A percentile compares a stretch with the other conserved stretches of the same genome.
phyloP scores from a whole-genome alignment of 371 early-diverging fungal genomes.

The Parasitella parasitica region DNA sequence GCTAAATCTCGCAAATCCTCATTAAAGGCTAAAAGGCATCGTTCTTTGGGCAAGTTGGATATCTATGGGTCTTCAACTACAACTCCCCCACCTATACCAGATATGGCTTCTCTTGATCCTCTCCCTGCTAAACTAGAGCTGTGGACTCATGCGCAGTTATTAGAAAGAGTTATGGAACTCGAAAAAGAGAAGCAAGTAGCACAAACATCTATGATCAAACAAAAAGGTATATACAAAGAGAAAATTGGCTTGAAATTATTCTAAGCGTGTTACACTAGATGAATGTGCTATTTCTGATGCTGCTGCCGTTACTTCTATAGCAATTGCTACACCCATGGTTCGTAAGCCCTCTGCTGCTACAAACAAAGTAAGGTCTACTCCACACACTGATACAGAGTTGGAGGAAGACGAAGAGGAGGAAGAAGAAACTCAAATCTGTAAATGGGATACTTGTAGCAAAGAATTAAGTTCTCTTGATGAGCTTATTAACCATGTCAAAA shows the following conservation, averaged over 20 bases:
- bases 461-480: constrained; percentile 46
- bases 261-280: constrained; percentile 9
- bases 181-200: constrained; percentile 26
- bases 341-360: neutral
- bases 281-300: constrained; percentile 1
- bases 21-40: constrained; percentile 39
- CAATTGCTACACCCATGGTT: neutral
- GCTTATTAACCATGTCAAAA: constrained; percentile 59
- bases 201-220: constrained; percentile 4
- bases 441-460: constrained; percentile 55
- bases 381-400: constrained; percentile 14
- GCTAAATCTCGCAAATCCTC: constrained; percentile 27
- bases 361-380: constrained; percentile 17
- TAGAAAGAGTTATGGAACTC: constrained; percentile 23
- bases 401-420: constrained; percentile 30
- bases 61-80: constrained; percentile 11
- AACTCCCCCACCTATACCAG: constrained; percentile 16
- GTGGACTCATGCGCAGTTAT: constrained; percentile 26
- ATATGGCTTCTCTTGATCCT: constrained; percentile 1
- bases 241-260: neutral
- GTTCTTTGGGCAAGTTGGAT: constrained; percentile 40
- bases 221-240: constrained; percentile 1
- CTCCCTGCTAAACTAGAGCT: constrained; percentile 9
- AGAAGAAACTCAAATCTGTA: constrained; percentile 40
- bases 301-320: neutral